phyloP scores from a whole-genome alignment of 2,329 filamentous ascomycete genomes.

The Aspergillus ibericus region DNA sequence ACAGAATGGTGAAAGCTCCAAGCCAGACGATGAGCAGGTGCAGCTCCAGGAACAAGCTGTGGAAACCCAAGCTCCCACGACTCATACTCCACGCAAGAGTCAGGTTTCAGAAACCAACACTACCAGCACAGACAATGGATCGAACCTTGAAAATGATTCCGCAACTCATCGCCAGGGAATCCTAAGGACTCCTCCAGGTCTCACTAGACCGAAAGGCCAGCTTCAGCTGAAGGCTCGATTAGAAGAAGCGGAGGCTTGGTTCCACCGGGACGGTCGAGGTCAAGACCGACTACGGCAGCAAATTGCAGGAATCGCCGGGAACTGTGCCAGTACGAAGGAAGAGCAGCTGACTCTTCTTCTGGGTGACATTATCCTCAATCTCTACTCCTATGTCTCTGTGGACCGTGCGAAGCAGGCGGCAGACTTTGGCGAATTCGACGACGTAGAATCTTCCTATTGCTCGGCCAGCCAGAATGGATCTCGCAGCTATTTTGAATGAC shows the following conservation, averaged over 20 bases:
- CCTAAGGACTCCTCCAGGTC: conserved; percentile 18
- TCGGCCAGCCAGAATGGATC: conserved; percentile 15
- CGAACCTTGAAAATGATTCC: not conserved
- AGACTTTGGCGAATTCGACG: conserved; percentile 20
- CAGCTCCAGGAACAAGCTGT: not conserved
- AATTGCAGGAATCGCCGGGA: conserved; percentile 18
- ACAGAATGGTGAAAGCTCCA: conserved; percentile 1
- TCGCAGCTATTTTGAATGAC: conserved; percentile 25
- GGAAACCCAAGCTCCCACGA: not conserved
- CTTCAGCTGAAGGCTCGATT: conserved; percentile 1
- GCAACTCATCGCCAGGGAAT: not conserved
- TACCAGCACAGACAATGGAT: not conserved
- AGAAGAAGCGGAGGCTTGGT: conserved; percentile 25
- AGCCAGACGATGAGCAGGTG: not conserved
- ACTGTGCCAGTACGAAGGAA: conserved; percentile 13
- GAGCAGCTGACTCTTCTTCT: conserved; percentile 18
- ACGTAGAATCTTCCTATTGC: conserved; percentile 13
- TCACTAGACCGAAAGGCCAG: conserved; percentile 8
- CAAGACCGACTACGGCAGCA: conserved; percentile 19
- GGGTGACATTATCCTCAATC: conserved; percentile 24
- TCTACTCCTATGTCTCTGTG: conserved; percentile 19
- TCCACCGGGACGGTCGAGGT: conserved; percentile 22
- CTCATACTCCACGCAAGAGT: not conserved
- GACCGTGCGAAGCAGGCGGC: conserved; percentile 6
- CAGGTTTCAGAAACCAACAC: not conserved